A percentile compares a stretch with the other conserved stretches of the same genome.
These are phyloP conservation scores for Amphirosellinia nigrospora DNA, from an alignment of 495 filamentous ascomycete species.

Conservation along the genomic window DNA sequence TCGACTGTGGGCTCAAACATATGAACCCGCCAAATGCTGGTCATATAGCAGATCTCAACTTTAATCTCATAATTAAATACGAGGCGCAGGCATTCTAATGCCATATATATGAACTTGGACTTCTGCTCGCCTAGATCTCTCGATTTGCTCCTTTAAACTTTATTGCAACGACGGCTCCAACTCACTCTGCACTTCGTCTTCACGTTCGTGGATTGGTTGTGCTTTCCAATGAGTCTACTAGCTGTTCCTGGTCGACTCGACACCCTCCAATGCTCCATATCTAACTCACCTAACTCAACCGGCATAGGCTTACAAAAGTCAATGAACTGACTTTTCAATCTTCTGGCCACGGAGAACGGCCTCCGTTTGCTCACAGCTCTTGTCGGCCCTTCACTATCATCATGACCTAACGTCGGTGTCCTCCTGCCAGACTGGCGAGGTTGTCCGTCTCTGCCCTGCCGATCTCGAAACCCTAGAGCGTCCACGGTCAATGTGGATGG, in stretches of 20 bases:
- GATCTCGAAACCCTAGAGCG: not conserved
- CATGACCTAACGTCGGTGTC: not conserved
- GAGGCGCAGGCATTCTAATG: conserved; percentile 6
- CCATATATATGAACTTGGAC: conserved; percentile 13
- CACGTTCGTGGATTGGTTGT: not conserved
- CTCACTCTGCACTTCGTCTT: not conserved
- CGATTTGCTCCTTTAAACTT: not conserved
- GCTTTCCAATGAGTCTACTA: not conserved
- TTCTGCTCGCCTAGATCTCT: not conserved
- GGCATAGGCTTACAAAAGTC: not conserved
- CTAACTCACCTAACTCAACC: not conserved
- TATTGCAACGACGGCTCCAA: not conserved
- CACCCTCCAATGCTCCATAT: not conserved
- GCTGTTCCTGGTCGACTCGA: not conserved
- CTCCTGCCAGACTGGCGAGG: not conserved
- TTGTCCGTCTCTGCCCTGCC: not conserved
- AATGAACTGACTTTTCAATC: not conserved
- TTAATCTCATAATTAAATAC: conserved; percentile 11
- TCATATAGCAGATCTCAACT: conserved; percentile 14
- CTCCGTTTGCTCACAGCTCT: not conserved
- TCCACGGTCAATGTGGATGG: not conserved
- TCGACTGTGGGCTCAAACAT: conserved; percentile 1
- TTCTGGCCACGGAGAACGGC: not conserved
- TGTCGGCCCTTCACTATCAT: not conserved
- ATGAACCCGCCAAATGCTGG: conserved; percentile 8